Base-by-base conservation (phyloP, 305 asterid genomes). In the Withania somnifera region DNA sequence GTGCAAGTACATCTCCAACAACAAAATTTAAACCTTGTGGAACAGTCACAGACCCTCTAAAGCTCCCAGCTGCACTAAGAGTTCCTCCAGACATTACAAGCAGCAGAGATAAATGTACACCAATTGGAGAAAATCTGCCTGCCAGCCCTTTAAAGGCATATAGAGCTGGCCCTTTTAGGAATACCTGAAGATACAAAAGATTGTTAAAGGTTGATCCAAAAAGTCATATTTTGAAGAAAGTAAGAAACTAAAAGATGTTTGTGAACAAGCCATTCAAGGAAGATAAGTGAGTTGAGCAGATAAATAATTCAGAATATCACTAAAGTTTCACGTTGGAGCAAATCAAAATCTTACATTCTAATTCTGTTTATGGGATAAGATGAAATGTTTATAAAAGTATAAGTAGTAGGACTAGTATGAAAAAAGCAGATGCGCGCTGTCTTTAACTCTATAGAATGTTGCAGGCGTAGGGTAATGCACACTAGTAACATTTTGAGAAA, bases 71-170 rank as follows among this genome's bases (percentile, higher is more conserved):
- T 24, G 97, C 97, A 81, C 95, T 92, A 38, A 94, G 90, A 84
- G 97, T 93, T 85, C 97, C 98, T 78, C 98, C 98, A 7, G 84
- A 86, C 98, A 94, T 94, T 80, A 94, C 83, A 13, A 94, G 88
- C 57, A 94, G 86, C 90, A 94, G 85, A 2, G 98, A 93, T 83
- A 94, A 80, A 82, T 94, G 97, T 71, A 94, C 97, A 82, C 97
- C 98, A 24, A 94, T 90, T n/a, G 97, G 97, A 58, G 98, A 92
- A 76, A 92, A 87, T 73, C 97, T 87, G 81, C 97, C 98, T 7
- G 97, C 98, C 84, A 93, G 78, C 52, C 98, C 99, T 84, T 87
- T 92, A 86, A 95, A 95, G 73, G 99, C 99, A 82, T 93, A 95
- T 60, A 95, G 81, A 9, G 98, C 87, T n/a, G 99, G 93, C 38